Evolutionary conservation across 768 basidiomycete species (phyloP).

Genomic region (Ephemerocybe angulata): DNA sequence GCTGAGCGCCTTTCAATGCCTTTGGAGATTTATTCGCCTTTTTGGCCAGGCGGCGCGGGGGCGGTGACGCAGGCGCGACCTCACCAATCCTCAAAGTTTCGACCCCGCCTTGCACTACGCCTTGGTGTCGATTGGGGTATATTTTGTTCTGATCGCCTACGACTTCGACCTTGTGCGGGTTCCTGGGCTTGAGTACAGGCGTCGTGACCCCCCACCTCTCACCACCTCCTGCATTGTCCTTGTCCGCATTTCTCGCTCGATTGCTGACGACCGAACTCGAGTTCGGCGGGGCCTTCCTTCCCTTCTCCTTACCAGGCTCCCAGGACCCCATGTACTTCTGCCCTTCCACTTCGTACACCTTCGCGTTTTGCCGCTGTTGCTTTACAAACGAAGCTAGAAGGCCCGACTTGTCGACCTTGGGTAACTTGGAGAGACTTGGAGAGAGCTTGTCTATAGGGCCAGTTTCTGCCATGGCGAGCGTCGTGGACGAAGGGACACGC

Average conservation of each 20-base stretch:
- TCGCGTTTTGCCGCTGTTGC: slow-evolving; percentile 44
- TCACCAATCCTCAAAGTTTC: background rate
- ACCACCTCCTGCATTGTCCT: background rate
- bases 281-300: background rate
- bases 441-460: background rate
- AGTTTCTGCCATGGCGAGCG: background rate
- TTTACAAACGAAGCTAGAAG: slow-evolving; percentile 23
- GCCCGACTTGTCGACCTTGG: background rate
- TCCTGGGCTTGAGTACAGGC: background rate
- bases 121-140: too few species aligned
- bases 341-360: slow-evolving; percentile 42
- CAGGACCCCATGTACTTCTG: slow-evolving; percentile 28
- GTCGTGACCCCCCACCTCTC: background rate
- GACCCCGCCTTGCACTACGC: background rate
- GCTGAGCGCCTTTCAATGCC: background rate
- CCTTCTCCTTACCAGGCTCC: slow-evolving; percentile 14
- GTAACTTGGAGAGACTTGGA: background rate
- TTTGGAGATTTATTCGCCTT: background rate
- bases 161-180: background rate
- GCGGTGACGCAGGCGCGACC: too few species aligned
- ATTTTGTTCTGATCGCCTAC: background rate
- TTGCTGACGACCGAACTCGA: slow-evolving; percentile 9
- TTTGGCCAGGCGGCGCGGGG: too few species aligned
- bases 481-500: background rate
- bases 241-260: background rate